Base-by-base conservation (phyloP, 768 basidiomycete species). In the Botryobasidium botryosum region DNA sequence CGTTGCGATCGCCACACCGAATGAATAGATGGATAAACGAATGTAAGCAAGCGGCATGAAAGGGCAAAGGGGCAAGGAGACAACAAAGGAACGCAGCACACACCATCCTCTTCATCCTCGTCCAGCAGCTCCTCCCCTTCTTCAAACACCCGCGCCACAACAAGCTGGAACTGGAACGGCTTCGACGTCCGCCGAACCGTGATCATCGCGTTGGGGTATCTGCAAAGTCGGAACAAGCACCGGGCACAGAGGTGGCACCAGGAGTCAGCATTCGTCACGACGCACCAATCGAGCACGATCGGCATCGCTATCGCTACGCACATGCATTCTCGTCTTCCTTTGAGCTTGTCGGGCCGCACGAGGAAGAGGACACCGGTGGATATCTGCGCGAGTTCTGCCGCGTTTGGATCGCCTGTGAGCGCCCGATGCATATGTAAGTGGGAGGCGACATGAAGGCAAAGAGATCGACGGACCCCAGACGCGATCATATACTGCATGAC, bases 301-400 rank as follows among this genome's bases (percentile, higher is more conserved):
- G 27, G 23, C 36, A 38, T 40, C 25, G n/a, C 23, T 6, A 28
- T 5, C 5, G 43, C 48, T 24, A 66, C 86, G 51, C 57, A 94
- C 90, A 96, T 94, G 86, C 92, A 97, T 69, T 97, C 92, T 53
- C 91, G 68, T 18, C 83, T 83, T 18, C 85, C 80, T 48, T 90
- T 81, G 54, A 94, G 78, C 54, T 82, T 84, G 44, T 85, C 88
- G 32, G 88, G 84, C 31, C 92, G 74, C 43, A 91, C 78, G 45
- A 96, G 77, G 63, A 79, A 90, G 21, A 99, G 73, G 59, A 87
- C 81, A 2, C 92, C 92, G 27, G 79, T 76, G 18, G 84, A 79
- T 47, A 96, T 85, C 64, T 92, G 91, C 40, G 90, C 85, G 32
- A 97, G 81, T 62, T 97, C 92, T 5, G 87, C 75, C 43, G 87